Conservation (phyloP, 768 basidiomycete genomes). For the Panaeolus cyanescens region DNA sequence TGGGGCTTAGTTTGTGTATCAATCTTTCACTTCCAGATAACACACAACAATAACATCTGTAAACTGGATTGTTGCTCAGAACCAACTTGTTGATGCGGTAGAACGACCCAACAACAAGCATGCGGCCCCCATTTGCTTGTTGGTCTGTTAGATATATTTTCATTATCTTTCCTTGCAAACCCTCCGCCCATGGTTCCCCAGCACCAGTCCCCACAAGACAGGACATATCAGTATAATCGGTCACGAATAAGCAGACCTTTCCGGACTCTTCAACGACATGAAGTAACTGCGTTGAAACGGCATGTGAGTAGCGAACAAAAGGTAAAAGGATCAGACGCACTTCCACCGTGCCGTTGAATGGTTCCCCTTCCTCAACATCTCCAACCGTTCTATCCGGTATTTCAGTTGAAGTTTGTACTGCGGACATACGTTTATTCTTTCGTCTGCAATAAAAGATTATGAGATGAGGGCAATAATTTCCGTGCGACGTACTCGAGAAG, state of each 20-base stretch:
- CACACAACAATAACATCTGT: slow-evolving; percentile 37
- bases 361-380: slow-evolving; percentile 41
- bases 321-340: not conserved
- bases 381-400: slow-evolving; percentile 50
- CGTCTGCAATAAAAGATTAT: slow-evolving; percentile 37
- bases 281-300: slow-evolving; percentile 41
- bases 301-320: not conserved
- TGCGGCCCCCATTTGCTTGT: slow-evolving; percentile 42
- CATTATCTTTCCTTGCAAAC: slow-evolving; percentile 52
- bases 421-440: slow-evolving; percentile 43
- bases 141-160: slow-evolving; percentile 52
- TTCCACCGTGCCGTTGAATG: slow-evolving; percentile 45
- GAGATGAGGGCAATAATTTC: not conserved
- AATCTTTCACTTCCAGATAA: slow-evolving; percentile 49
- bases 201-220: slow-evolving; percentile 35
- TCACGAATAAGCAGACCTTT: slow-evolving; percentile 47
- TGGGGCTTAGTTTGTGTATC: slow-evolving; percentile 44
- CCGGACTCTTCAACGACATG: slow-evolving; percentile 34
- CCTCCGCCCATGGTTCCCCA: slow-evolving; percentile 38
- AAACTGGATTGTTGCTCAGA: slow-evolving; percentile 35
- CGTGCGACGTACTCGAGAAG: slow-evolving; percentile 50
- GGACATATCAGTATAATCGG: slow-evolving; percentile 62
- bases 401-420: slow-evolving; percentile 25
- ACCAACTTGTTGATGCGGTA: slow-evolving; percentile 55
- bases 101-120: slow-evolving; percentile 40